Conservation (phyloP, 345 rosid species). For the Eucalyptus dawsonii region DNA sequence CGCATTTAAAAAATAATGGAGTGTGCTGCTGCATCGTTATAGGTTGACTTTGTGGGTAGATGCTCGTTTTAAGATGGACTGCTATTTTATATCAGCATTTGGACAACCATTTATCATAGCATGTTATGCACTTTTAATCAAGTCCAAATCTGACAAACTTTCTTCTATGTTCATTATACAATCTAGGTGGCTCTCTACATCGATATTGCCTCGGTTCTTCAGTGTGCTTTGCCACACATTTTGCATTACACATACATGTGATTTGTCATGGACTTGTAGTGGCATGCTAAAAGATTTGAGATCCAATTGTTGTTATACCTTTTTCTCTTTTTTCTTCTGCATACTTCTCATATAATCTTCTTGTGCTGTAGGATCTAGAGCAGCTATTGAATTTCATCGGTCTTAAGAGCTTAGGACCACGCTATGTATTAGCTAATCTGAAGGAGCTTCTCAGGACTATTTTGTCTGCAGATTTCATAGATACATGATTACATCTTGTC, state of each 20-base stretch:
- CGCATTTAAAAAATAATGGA: background rate
- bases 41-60: background rate
- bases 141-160: background rate
- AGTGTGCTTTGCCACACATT: background rate
- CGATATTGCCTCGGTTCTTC: background rate
- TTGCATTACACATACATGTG: background rate
- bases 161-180: background rate
- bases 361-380: slow-evolving; percentile 61
- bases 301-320: background rate
- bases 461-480: slow-evolving; percentile 54
- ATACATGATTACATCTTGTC: slow-evolving; percentile 10
- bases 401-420: slow-evolving; percentile 77
- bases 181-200: background rate
- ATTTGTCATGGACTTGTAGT: background rate
- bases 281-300: background rate
- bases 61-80: background rate
- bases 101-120: background rate
- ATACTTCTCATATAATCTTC: background rate
- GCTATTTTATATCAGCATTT: background rate
- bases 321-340: background rate
- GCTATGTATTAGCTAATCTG: slow-evolving; percentile 74
- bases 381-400: slow-evolving; percentile 85
- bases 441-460: slow-evolving; percentile 78
- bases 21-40: background rate
- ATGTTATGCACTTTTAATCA: background rate